phyloP scores from a whole-genome alignment of 2,329 filamentous ascomycete genomes.

The Thermothelomyces thermophilus region DNA sequence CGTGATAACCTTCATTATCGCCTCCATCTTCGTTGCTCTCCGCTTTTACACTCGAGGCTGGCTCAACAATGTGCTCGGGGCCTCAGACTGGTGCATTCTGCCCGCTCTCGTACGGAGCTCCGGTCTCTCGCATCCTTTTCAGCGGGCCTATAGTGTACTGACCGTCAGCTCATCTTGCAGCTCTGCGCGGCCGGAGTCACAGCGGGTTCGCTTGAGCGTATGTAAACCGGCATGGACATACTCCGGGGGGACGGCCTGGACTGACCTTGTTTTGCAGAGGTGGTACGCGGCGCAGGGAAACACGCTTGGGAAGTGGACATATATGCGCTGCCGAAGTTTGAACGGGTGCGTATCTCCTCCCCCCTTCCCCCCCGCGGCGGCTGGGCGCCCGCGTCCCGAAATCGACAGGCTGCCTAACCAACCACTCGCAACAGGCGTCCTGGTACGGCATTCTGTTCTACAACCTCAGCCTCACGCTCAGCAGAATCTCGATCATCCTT shows the following conservation, averaged over 20 bases:
- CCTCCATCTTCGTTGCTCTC: slow-evolving; percentile 30
- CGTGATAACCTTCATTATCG: slow-evolving; percentile 27
- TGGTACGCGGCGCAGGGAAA: slow-evolving; percentile 20
- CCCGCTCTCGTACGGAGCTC: slow-evolving; percentile 27
- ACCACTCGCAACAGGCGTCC: slow-evolving; percentile 16
- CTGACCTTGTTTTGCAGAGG: slow-evolving; percentile 15
- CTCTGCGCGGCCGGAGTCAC: slow-evolving; percentile 25
- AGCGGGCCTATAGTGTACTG: not conserved
- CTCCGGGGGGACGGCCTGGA: too few relatives aligned
- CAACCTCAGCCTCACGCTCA: slow-evolving; percentile 26
- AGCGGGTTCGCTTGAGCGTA: slow-evolving; percentile 25
- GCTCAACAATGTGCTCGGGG: slow-evolving; percentile 32
- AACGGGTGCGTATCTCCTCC: slow-evolving; percentile 19
- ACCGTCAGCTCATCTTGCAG: not conserved
- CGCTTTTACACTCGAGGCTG: slow-evolving; percentile 35
- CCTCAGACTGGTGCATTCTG: slow-evolving; percentile 34
- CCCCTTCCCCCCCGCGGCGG: too few relatives aligned
- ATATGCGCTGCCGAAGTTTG: slow-evolving; percentile 9
- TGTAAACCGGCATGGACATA: too few relatives aligned
- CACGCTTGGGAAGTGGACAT: slow-evolving; percentile 23
- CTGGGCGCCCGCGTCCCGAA: too few relatives aligned
- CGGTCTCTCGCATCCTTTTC: not conserved
- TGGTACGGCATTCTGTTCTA: slow-evolving; percentile 29
- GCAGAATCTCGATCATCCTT: slow-evolving; percentile 29
- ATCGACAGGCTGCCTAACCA: too few relatives aligned